Evolutionary conservation across 1,139 yeast genomes (phyloP).

Genomic region (Nematodospora anomalae): DNA sequence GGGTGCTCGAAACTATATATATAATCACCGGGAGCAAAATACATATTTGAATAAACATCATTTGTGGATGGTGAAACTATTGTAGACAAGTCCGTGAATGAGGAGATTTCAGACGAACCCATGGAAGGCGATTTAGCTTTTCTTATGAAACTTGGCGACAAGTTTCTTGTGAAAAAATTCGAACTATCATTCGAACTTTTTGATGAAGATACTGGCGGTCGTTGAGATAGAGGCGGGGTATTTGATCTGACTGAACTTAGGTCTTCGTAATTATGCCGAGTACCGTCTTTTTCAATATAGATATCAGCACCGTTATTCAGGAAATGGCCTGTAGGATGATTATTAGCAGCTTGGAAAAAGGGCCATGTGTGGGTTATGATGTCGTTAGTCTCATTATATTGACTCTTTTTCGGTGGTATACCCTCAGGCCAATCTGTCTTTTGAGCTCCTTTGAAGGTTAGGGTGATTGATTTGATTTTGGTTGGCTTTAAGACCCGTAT

Average conservation of each 20-base stretch:
- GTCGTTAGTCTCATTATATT: conserved; percentile 62
- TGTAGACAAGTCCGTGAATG: conserved; percentile 14
- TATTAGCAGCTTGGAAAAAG: conserved; percentile 50
- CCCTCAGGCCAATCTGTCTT: conserved; percentile 99
- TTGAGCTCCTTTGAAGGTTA: conserved; percentile 69
- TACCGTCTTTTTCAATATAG: conserved; percentile 35
- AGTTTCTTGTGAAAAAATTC: conserved; percentile 28
- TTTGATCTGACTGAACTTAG: conserved; percentile 26
- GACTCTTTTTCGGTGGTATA: conserved; percentile 82
- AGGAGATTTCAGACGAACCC: conserved; percentile 17
- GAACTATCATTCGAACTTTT: conserved; percentile 7
- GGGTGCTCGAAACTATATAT: conserved; percentile 90
- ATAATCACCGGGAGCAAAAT: conserved; percentile 77
- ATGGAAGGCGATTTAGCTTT: conserved; percentile 40
- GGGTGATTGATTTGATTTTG: conserved; percentile 66
- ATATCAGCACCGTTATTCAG: conserved; percentile 60
- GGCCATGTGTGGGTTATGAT: conserved; percentile 89
- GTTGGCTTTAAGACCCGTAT: conserved; percentile 71
- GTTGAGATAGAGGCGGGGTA: conserved; percentile 22
- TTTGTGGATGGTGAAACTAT: conserved; percentile 10
- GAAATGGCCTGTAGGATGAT: conserved; percentile 9
- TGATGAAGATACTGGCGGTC: conserved; percentile 4
- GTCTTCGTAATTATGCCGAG: conserved; percentile 21
- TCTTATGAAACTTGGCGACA: conserved; percentile 37
- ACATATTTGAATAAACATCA: conserved; percentile 30